phyloP scores from a whole-genome alignment of 2,329 filamentous ascomycete species.

The Fusarium metavorans region DNA sequence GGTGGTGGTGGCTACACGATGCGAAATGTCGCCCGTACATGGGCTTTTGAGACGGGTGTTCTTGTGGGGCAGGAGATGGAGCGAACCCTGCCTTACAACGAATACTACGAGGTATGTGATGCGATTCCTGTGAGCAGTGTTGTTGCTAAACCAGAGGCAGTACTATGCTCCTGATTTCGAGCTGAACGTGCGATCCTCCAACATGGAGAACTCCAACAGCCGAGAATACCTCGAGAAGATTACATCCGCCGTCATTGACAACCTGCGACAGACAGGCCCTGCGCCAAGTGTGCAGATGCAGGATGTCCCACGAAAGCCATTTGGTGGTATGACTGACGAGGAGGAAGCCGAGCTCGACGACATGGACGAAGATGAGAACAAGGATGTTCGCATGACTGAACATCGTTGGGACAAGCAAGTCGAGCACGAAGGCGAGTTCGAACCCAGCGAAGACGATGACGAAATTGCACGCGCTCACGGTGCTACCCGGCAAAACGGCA shows the following conservation, averaged over 20 bases:
- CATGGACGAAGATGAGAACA: conserved; percentile 86
- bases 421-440: conserved; percentile 82
- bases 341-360: conserved; percentile 75
- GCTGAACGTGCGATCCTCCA: conserved; percentile 88
- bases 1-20: conserved; percentile 98
- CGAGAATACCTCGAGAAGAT: conserved; percentile 85
- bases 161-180: conserved; percentile 94
- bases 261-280: conserved; percentile 85
- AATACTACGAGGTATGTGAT: conserved; percentile 83
- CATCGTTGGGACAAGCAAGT: conserved; percentile 85
- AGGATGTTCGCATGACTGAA: conserved; percentile 84
- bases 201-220: conserved; percentile 92
- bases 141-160: conserved; percentile 56
- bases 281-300: conserved; percentile 94
- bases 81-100: conserved; percentile 90
- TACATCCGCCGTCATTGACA: conserved; percentile 84
- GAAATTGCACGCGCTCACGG: conserved; percentile 81
- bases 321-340: conserved; percentile 73
- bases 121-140: background rate
- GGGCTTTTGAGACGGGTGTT: conserved; percentile 95
- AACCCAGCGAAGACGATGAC: conserved; percentile 86
- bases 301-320: conserved; percentile 73
- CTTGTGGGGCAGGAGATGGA: conserved; percentile 87
- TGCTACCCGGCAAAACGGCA: conserved; percentile 65
- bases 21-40: conserved; percentile 94